Conservation (phyloP, 2,329 filamentous ascomycete species). For the Colletotrichum orbiculare region DNA sequence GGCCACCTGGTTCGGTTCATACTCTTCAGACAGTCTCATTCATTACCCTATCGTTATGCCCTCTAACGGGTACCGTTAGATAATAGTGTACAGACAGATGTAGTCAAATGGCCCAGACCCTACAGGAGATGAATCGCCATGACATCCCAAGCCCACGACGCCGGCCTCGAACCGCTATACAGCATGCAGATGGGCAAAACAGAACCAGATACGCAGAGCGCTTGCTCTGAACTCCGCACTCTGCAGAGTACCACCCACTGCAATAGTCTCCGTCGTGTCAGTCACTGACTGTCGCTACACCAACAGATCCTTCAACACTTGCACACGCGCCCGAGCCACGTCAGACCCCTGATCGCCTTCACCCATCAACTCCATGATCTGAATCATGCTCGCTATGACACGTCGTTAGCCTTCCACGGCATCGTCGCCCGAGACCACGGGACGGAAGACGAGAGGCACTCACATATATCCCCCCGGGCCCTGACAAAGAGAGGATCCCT, state of each 20-base stretch:
- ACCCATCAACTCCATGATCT: constrained; percentile 70
- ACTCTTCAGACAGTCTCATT: not conserved
- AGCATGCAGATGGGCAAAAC: no score
- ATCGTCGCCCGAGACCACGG: not conserved
- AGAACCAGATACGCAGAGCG: no score
- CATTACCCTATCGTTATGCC: not conserved
- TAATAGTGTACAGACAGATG: not conserved
- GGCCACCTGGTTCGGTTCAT: no score
- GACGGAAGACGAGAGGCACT: constrained; percentile 44
- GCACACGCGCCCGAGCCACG: constrained; percentile 68
- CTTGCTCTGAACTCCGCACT: no score
- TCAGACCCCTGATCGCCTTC: constrained; percentile 66
- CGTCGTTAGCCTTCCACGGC: constrained; percentile 7
- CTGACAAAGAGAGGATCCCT: constrained; percentile 70
- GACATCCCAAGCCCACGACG: no score
- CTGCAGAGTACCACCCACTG: not conserved
- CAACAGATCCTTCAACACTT: constrained; percentile 67
- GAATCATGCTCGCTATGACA: constrained; percentile 66
- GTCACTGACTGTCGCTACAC: constrained; percentile 12
- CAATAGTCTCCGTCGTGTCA: not conserved
- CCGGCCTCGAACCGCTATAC: no score
- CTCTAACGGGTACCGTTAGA: not conserved
- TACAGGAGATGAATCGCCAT: no score
- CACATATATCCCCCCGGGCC: constrained; percentile 70
- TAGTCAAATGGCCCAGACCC: no score